Conservation (phyloP, 1,139 yeast genomes). For the Scheffersomyces stambukii region DNA sequence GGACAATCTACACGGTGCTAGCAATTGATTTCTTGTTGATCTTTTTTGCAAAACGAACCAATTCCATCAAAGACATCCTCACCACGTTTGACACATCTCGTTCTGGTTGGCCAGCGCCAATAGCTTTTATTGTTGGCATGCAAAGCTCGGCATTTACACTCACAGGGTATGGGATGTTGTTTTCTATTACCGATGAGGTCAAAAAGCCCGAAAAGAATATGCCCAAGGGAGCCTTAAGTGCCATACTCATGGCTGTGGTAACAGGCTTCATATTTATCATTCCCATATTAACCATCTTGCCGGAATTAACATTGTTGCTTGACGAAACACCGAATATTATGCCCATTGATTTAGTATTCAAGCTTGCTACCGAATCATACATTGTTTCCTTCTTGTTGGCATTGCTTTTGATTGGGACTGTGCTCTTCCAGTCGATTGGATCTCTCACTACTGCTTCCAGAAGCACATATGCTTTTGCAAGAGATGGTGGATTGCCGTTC, state of each 20-base stretch:
- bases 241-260: slow-evolving; percentile 59
- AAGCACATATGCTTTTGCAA: slow-evolving; percentile 80
- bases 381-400: slow-evolving; percentile 65
- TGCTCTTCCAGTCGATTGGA: slow-evolving; percentile 74
- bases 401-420: slow-evolving; percentile 64
- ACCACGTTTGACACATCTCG: slow-evolving; percentile 68
- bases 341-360: slow-evolving; percentile 66
- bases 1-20: slow-evolving; percentile 72
- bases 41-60: slow-evolving; percentile 56
- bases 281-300: slow-evolving; percentile 67
- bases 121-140: slow-evolving; percentile 70
- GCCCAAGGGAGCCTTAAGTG: slow-evolving; percentile 70
- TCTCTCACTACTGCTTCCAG: slow-evolving; percentile 83
- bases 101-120: slow-evolving; percentile 65
- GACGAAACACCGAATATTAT: slow-evolving; percentile 61
- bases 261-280: slow-evolving; percentile 71
- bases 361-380: slow-evolving; percentile 64
- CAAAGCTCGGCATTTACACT: slow-evolving; percentile 77
- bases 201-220: slow-evolving; percentile 69
- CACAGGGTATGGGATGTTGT: slow-evolving; percentile 80
- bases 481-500: slow-evolving; percentile 84
- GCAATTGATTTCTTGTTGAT: slow-evolving; percentile 61
- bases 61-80: slow-evolving; percentile 55
- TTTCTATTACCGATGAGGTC: slow-evolving; percentile 81
- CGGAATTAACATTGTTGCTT: slow-evolving; percentile 53